These are phyloP conservation scores for Baeospora myosura DNA, from an alignment of 1,284 basidiomycete species.

Conservation along the genomic window DNA sequence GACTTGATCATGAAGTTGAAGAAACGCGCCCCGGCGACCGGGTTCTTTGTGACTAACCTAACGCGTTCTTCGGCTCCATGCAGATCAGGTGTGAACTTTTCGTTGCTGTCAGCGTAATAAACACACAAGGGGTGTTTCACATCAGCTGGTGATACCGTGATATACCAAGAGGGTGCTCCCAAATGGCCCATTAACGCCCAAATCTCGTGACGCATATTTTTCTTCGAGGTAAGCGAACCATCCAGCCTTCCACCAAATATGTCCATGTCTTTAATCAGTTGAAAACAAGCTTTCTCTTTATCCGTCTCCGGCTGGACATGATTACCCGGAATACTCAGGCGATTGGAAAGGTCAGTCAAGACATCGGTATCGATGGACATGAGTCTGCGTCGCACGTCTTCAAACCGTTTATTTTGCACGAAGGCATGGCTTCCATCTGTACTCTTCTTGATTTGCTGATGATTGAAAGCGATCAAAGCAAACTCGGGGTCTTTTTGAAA, in stretches of 20 bases:
- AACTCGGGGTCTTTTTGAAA: slow-evolving; percentile 31
- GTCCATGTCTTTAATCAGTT: slow-evolving; percentile 4
- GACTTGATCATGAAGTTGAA: slow-evolving; percentile 18
- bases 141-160: slow-evolving; percentile 30
- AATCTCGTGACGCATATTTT: slow-evolving; percentile 25
- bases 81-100: slow-evolving; percentile 5
- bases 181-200: slow-evolving; percentile 28
- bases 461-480: slow-evolving; percentile 32
- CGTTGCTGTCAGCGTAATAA: slow-evolving; percentile 18
- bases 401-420: slow-evolving; percentile 19
- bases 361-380: slow-evolving; percentile 21
- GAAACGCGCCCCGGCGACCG: slow-evolving; percentile 18
- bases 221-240: slow-evolving; percentile 19
- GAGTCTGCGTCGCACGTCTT: slow-evolving; percentile 17
- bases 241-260: slow-evolving; percentile 13
- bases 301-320: neutral
- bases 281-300: slow-evolving; percentile 11
- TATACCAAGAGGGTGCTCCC: slow-evolving; percentile 25
- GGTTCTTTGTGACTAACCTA: slow-evolving; percentile 17
- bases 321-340: neutral
- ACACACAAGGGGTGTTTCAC: slow-evolving; percentile 29
- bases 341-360: neutral
- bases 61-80: slow-evolving; percentile 1
- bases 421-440: slow-evolving; percentile 23
- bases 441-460: slow-evolving; percentile 27